Evolutionary conservation across 129 eudicot genomes (phyloP).

Genomic region (Gnaphalium uliginosum): DNA sequence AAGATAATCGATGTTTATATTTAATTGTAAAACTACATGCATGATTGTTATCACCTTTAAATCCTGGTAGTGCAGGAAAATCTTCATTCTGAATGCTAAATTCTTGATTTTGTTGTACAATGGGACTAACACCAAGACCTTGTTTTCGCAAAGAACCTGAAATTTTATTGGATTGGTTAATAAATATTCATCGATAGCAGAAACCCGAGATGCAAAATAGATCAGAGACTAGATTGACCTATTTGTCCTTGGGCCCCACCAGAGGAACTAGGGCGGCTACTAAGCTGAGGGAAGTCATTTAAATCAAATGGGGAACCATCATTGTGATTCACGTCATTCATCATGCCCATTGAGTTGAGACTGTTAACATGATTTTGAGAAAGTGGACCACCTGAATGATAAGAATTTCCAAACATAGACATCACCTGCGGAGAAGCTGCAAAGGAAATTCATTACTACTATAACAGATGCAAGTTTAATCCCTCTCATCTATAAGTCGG

Average conservation of each 20-base stretch:
- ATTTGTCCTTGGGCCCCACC: constrained; percentile 95
- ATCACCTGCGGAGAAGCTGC: constrained; percentile 96
- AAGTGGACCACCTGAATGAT: constrained; percentile 80
- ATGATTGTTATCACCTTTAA: constrained; percentile 56
- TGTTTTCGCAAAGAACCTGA: constrained; percentile 94
- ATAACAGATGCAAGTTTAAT: not conserved
- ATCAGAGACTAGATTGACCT: constrained; percentile 42
- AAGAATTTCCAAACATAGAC: constrained; percentile 91
- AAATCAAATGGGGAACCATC: constrained; percentile 85
- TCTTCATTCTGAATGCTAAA: constrained; percentile 99
- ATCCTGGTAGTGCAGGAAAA: constrained; percentile 96
- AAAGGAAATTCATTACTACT: not conserved
- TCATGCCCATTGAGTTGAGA: constrained; percentile 74
- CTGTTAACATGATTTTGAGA: constrained; percentile 74
- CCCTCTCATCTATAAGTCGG: not conserved
- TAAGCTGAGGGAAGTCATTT: constrained; percentile 88
- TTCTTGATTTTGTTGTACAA: constrained; percentile 93
- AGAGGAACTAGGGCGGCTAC: constrained; percentile 88
- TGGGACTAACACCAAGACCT: constrained; percentile 85
- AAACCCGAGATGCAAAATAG: not conserved
- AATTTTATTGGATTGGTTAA: constrained; percentile 7
- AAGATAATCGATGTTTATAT: not conserved
- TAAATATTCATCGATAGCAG: not conserved
- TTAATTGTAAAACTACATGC: not conserved
- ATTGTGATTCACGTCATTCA: constrained; percentile 74